Evolutionary conservation across 192 early-diverging fungal genomes (phyloP).

Genomic region (Backusella sp.): DNA sequence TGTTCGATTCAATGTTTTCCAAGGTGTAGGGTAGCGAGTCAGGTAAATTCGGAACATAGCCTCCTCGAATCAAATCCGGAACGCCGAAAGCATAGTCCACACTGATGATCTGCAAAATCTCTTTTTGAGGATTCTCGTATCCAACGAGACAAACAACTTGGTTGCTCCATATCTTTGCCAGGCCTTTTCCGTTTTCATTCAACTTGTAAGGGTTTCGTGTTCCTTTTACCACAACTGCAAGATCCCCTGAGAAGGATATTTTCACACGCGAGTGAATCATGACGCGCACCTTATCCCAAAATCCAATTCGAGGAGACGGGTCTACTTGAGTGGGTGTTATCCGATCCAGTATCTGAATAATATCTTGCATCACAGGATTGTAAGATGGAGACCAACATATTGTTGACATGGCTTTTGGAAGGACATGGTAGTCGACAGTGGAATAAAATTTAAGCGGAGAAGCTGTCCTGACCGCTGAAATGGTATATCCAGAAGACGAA

Average conservation of each 20-base stretch:
- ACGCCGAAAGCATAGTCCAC: slow-evolving; percentile 32
- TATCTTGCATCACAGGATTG: slow-evolving; percentile 33
- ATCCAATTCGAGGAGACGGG: slow-evolving; percentile 32
- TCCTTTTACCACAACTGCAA: slow-evolving; percentile 35
- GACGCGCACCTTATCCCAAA: slow-evolving; percentile 38
- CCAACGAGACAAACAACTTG: slow-evolving; percentile 30
- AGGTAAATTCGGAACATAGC: not conserved
- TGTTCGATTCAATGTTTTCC: not conserved
- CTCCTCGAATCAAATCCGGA: slow-evolving; percentile 26
- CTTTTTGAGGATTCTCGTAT: slow-evolving; percentile 31
- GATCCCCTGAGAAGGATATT: slow-evolving; percentile 23
- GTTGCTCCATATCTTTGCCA: slow-evolving; percentile 34
- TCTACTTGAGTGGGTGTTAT: slow-evolving; percentile 25
- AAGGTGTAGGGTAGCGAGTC: not conserved
- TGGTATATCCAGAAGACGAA: slow-evolving; percentile 5
- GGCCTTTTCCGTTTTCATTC: slow-evolving; percentile 21
- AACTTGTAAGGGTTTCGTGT: slow-evolving; percentile 34
- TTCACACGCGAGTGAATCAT: slow-evolving; percentile 26
- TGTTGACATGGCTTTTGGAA: slow-evolving; percentile 11
- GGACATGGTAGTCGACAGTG: slow-evolving; percentile 22
- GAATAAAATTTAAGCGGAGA: slow-evolving; percentile 43
- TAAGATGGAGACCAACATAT: slow-evolving; percentile 34
- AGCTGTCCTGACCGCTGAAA: slow-evolving; percentile 16
- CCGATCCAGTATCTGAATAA: slow-evolving; percentile 26
- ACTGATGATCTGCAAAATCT: slow-evolving; percentile 37